phyloP scores from a whole-genome alignment of 306 rosid genomes.

The Inga oerstediana region DNA sequence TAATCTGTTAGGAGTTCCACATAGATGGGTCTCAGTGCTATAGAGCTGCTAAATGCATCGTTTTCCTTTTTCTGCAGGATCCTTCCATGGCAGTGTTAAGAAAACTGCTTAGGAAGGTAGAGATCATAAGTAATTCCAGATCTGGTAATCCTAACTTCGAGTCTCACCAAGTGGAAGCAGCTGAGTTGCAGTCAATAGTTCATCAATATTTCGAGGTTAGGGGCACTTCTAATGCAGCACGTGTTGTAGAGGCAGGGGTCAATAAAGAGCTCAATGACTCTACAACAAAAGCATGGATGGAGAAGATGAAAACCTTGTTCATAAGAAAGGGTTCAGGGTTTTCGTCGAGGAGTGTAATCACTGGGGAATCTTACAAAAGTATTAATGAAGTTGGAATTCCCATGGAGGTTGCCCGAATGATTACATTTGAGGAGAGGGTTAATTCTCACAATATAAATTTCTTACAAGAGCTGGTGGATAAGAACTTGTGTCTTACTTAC shows the following conservation, averaged over 20 bases:
- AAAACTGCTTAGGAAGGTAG: conserved; percentile 76
- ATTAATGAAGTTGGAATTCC: conserved; percentile 93
- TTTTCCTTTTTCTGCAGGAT: conserved; percentile 57
- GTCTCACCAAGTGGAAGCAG: conserved; percentile 80
- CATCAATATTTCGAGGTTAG: conserved; percentile 83
- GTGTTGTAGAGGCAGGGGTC: conserved; percentile 72
- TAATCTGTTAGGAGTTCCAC: not conserved
- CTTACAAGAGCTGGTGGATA: conserved; percentile 83
- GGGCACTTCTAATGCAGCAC: conserved; percentile 75
- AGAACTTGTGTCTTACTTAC: conserved; percentile 71
- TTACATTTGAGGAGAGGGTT: conserved; percentile 92
- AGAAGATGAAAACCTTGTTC: conserved; percentile 85
- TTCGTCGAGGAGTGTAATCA: conserved; percentile 93
- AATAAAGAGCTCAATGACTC: conserved; percentile 67
- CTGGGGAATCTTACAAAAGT: conserved; percentile 85
- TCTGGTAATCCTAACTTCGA: conserved; percentile 86
- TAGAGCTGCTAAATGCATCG: not conserved
- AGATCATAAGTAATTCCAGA: conserved; percentile 75
- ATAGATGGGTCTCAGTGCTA: not conserved
- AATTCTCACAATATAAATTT: conserved; percentile 60
- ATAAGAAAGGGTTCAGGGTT: conserved; percentile 97
- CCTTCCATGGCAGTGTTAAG: conserved; percentile 75
- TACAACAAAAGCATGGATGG: conserved; percentile 90
- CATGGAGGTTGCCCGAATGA: conserved; percentile 73
- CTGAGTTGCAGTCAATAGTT: conserved; percentile 68